Base-by-base conservation (phyloP, 1,139 yeast species). In the Lipomyces yarrowii region DNA sequence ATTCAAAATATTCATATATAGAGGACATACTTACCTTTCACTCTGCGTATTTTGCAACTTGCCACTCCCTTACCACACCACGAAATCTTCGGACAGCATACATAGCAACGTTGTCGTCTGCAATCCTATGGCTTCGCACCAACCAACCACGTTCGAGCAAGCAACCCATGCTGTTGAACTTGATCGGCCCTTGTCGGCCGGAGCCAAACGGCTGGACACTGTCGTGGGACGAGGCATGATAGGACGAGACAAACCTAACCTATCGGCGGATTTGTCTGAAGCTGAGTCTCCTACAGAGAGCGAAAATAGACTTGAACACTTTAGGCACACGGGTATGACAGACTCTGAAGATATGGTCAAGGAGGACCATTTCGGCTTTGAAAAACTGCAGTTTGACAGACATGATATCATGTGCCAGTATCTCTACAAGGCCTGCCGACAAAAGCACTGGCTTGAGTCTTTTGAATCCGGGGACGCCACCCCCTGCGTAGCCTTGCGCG, bases 361-460 rank as follows among this genome's bases (percentile, higher is more conserved):
- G n/a, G 3, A 39, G 8, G 18, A 39, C 21, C 6, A 39, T 18
- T 8, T 15, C 46, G 18, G 46, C 6, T 5, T 15, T 39, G 46
- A 15, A 1, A 18, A 15, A n/a, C 15, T n/a, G 46, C 8, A 0
- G 46, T 51, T 68, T 35, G 68, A 66, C 63, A 67, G 65, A 39
- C 57, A 66, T 56, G 69, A 67, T 37, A 65, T 67, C 57, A 67
- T 67, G 70, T 59, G 68, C 21, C 59, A 65, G 23, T 62, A 65
- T 58, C 62, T 66, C 23, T 66, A 64, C 64, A 67, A 67, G 53
- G 56, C 64, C 26, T 64, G 67, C 54, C 61, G 60, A 48, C 64
- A 62, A 57, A 67, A 63, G 39, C 64, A 65, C 57, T 67, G 70
- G 70, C 62, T 68, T 60, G 68, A 66, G 63, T 59, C 60, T 3